Conservation (phyloP, 306 rosid genomes). For the Alnus rubra region DNA sequence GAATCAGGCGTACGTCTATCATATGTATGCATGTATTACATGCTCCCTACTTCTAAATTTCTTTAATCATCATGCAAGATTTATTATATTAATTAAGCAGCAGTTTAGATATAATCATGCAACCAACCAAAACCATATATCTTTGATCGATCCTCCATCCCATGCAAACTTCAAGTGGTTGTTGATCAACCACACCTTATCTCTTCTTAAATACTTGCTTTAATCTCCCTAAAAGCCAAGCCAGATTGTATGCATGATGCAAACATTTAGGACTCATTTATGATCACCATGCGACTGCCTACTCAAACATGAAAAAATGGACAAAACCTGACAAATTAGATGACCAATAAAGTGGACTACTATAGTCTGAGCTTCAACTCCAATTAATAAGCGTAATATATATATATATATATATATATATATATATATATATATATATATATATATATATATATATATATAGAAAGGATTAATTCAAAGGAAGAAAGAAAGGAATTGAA, state of each 20-base stretch:
- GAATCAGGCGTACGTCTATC: not conserved
- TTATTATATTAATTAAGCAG: not conserved
- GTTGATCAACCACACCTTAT: conserved; percentile 52
- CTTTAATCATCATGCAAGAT: not conserved
- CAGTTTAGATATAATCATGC: not conserved
- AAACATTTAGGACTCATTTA: not conserved
- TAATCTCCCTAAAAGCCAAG: not conserved
- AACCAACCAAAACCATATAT: conserved; percentile 17
- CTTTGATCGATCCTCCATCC: conserved; percentile 2
- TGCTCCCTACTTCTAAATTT: not conserved
- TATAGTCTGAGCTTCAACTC: too few species aligned
- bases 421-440: too few species aligned
- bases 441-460: too few species aligned
- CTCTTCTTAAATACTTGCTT: not conserved
- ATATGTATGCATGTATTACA: not conserved
- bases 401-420: too few species aligned
- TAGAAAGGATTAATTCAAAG: too few species aligned
- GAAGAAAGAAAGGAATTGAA: too few species aligned
- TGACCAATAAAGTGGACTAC: not conserved
- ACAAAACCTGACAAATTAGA: not conserved
- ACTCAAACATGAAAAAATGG: not conserved
- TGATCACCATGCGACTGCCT: not conserved
- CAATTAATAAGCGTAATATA: too few species aligned
- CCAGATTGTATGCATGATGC: not conserved
- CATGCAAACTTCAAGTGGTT: conserved; percentile 29